Base-by-base conservation (phyloP, 495 filamentous ascomycete genomes). In the Daldinia concentrica region DNA sequence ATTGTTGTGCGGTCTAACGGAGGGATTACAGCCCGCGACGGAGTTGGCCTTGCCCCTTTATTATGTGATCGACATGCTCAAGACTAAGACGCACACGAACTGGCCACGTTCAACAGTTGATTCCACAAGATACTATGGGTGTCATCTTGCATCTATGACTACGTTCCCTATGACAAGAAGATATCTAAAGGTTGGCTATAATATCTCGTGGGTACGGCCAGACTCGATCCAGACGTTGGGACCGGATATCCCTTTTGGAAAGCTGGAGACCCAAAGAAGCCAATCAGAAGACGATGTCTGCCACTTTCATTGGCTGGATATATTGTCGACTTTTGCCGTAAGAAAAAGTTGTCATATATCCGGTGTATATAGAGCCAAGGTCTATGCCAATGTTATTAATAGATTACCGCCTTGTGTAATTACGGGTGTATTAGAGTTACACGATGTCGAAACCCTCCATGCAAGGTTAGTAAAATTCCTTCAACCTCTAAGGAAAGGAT, bases 311-410 rank as follows among this genome's bases (percentile, higher is more conserved):
- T 63, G 48, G 61, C 15, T 39, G 61, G 61, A 12, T 63, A 63
- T 63, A 54, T 29, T 55, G 26, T 37, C 14, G 61, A 63, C 32
- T 63, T 63, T 63, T 63, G 61, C 61, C 61, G 61, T 24, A 22
- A 24, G 22, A 36, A 26, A 36, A 14, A 22, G 37, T 63, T 48
- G 24, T 32, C 30, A 63, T 63, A 63, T 63, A 55, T 43, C 48
- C 61, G 32, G 61, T 7, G 34, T 43, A 63, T 54, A 63, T 63
- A 55, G 6, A n/a, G 45, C 61, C 45, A 63, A 45, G 50, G 17
- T 17, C 27, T 48, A 22, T 29, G n/a, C 8, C 22, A 55, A 32
- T 24, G 45, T 34, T 55, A 63, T 52, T 55, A 27, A 54, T 55
- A 55, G 50, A 63, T 24, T 52, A 15, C 12, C 4, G 11, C 32